A percentile compares a stretch with the other conserved stretches of the same genome.
These are phyloP conservation scores for Pichia occidentalis DNA, from an alignment of 805 yeast genomes.

Conservation along the genomic window DNA sequence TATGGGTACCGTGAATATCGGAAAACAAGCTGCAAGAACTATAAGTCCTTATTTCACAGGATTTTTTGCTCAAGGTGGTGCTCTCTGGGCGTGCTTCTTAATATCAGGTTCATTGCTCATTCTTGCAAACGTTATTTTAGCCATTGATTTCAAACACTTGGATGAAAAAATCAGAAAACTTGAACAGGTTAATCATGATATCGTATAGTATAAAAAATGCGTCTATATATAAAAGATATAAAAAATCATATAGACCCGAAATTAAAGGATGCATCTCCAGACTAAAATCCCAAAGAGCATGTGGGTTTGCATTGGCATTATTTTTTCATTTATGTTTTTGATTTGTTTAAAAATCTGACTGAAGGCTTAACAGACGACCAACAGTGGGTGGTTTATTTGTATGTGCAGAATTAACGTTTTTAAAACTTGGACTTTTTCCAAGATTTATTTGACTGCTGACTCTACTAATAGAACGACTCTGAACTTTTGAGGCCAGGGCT, in stretches of 20 bases:
- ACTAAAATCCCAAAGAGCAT: too few relatives aligned
- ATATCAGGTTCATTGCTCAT: slow-evolving; percentile 48
- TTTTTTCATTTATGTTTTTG: too few relatives aligned
- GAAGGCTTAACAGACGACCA: slow-evolving; percentile 23
- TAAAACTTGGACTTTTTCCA: slow-evolving; percentile 11
- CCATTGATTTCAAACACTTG: slow-evolving; percentile 34
- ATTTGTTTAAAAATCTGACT: slow-evolving; percentile 18
- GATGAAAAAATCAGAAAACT: slow-evolving; percentile 28
- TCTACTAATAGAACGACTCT: slow-evolving; percentile 25
- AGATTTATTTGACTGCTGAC: slow-evolving; percentile 16
- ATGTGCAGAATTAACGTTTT: slow-evolving; percentile 7
- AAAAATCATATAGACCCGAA: background rate
- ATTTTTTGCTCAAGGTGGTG: slow-evolving; percentile 46
- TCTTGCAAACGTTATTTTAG: slow-evolving; percentile 41
- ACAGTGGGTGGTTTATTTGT: slow-evolving; percentile 11
- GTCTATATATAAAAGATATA: background rate
- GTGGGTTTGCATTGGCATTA: too few relatives aligned
- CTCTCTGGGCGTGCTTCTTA: slow-evolving; percentile 44
- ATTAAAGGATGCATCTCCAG: too few relatives aligned
- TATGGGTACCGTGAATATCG: slow-evolving; percentile 81
- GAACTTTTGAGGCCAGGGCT: slow-evolving; percentile 23
- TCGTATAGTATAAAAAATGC: slow-evolving; percentile 8
- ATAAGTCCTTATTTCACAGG: slow-evolving; percentile 82
- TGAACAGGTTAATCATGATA: slow-evolving; percentile 18
- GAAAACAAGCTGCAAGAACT: slow-evolving; percentile 78